Conservation (phyloP, 108 stramenopile species). For the Chaetoceros tenuissimus region DNA sequence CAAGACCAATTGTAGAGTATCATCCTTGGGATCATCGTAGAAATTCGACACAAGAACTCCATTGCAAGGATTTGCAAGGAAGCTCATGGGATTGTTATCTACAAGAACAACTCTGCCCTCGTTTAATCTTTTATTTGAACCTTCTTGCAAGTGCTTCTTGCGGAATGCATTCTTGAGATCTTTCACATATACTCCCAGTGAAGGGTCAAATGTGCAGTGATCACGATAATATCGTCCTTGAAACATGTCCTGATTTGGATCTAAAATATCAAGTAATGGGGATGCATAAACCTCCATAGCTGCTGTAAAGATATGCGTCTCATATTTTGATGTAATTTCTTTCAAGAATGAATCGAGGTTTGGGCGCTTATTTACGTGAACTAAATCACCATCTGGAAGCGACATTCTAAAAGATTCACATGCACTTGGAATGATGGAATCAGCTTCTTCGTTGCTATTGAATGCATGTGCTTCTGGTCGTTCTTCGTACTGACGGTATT, state of each 20-base stretch:
- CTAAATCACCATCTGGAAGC: constrained; percentile 80
- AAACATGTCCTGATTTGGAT: constrained; percentile 81
- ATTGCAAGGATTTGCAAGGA: constrained; percentile 89
- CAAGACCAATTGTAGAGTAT: constrained; percentile 83
- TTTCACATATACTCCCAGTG: constrained; percentile 79
- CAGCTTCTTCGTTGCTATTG: constrained; percentile 20
- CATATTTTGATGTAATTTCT: constrained; percentile 64
- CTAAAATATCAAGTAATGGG: constrained; percentile 86
- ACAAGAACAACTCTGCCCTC: constrained; percentile 86
- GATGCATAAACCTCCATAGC: constrained; percentile 95
- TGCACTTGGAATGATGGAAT: constrained; percentile 19
- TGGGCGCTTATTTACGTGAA: constrained; percentile 92
- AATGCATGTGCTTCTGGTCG: constrained; percentile 15
- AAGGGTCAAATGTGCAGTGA: constrained; percentile 67
- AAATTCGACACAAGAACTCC: constrained; percentile 97
- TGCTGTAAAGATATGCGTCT: constrained; percentile 96
- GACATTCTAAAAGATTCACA: constrained; percentile 60
- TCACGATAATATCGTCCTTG: constrained; percentile 82
- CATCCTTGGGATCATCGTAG: constrained; percentile 93
- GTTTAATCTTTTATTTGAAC: constrained; percentile 22
- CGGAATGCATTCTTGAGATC: constrained; percentile 62
- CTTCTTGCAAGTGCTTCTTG: constrained; percentile 17
- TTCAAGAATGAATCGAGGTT: constrained; percentile 84
- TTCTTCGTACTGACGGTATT: constrained; percentile 39
- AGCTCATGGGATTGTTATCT: constrained; percentile 94